These are phyloP conservation scores for Discostella stelligeroides DNA, from an alignment of 108 stramenopile species.

Conservation along the genomic window DNA sequence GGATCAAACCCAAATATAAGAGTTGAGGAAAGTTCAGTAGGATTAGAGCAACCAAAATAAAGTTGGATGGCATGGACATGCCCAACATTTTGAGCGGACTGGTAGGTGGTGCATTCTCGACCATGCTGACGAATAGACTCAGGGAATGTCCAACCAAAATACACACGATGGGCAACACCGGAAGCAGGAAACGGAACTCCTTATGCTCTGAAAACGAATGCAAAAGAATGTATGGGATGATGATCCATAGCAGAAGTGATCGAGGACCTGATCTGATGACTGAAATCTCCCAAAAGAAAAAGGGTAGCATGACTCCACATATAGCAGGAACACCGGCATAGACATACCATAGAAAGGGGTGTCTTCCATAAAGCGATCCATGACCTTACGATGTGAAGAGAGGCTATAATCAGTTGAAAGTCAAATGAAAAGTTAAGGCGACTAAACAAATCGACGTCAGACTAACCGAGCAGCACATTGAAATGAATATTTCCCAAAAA, in stretches of 20 bases:
- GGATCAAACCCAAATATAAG: constrained; percentile 65
- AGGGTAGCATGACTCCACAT: constrained; percentile 63
- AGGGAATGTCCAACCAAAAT: constrained; percentile 64
- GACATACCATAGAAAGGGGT: constrained; percentile 86
- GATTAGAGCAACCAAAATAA: constrained; percentile 45
- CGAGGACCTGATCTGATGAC: constrained; percentile 22
- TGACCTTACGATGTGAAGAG: constrained; percentile 31
- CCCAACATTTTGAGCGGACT: not conserved
- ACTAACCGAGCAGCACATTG: constrained; percentile 76
- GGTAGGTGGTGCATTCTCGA: constrained; percentile 5
- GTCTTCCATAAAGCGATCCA: constrained; percentile 82
- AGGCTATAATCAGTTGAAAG: not conserved
- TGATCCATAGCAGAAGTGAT: constrained; percentile 56
- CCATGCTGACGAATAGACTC: constrained; percentile 1
- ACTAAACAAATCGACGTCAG: not conserved
- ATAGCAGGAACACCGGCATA: constrained; percentile 79
- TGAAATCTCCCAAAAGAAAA: constrained; percentile 54
- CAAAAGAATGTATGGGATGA: constrained; percentile 54
- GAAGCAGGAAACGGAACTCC: constrained; percentile 94
- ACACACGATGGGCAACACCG: constrained; percentile 86
- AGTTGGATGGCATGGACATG: not conserved
- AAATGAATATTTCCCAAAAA: constrained; percentile 86
- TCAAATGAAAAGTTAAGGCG: not conserved
- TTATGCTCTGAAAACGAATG: constrained; percentile 94
- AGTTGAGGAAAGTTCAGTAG: constrained; percentile 58